These are phyloP conservation scores for Paecilomyces formosus DNA, from an alignment of 2,329 filamentous ascomycete species.

Conservation along the genomic window DNA sequence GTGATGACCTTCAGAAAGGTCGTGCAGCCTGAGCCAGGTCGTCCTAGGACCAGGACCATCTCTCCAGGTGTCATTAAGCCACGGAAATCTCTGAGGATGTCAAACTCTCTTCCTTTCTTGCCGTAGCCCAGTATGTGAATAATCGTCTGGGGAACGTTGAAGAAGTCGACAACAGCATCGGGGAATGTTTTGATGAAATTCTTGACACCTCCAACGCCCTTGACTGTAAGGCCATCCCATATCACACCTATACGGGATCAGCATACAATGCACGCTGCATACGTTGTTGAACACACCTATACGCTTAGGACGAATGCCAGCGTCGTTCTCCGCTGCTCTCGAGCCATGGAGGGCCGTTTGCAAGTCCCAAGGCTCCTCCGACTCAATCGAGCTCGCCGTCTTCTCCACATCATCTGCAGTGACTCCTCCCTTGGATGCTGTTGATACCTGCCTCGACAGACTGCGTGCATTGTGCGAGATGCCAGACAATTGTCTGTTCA, in stretches of 20 bases:
- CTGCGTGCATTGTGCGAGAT: conserved; percentile 29
- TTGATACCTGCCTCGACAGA: conserved; percentile 26
- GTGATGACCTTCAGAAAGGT: conserved; percentile 78
- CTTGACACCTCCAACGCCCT: conserved; percentile 59
- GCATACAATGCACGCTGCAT: not conserved
- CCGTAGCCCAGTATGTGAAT: conserved; percentile 36
- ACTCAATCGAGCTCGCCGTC: conserved; percentile 33
- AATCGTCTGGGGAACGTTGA: conserved; percentile 41
- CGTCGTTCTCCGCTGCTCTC: conserved; percentile 62
- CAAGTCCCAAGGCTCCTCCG: conserved; percentile 62
- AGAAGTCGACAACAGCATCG: conserved; percentile 42
- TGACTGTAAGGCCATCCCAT: conserved; percentile 63
- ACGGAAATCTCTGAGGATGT: conserved; percentile 9
- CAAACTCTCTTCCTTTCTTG: conserved; percentile 13
- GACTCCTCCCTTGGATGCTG: conserved; percentile 15
- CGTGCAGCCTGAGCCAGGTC: conserved; percentile 53
- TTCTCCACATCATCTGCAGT: conserved; percentile 52
- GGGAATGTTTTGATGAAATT: conserved; percentile 47
- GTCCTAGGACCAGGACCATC: conserved; percentile 33
- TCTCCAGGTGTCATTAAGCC: conserved; percentile 34
- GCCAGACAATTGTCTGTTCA: conserved; percentile 31
- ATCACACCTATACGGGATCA: conserved; percentile 56
- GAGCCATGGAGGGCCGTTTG: conserved; percentile 66
- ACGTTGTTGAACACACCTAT: conserved; percentile 41
- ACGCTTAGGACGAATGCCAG: conserved; percentile 73